phyloP scores from a whole-genome alignment of 345 rosid genomes.

The Excoecaria cochinchinensis region DNA sequence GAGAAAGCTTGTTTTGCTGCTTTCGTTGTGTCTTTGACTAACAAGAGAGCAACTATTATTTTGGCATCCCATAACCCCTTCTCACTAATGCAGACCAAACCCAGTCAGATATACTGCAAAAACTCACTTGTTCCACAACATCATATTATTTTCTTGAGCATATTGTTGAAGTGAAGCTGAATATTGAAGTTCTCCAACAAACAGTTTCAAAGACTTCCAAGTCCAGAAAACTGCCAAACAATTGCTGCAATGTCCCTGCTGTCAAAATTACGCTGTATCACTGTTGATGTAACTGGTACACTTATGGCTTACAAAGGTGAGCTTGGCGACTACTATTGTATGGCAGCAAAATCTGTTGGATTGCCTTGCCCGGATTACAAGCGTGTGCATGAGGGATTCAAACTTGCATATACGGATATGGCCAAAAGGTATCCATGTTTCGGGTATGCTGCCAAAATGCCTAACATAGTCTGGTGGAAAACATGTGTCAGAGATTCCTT shows the following conservation, averaged over 20 bases:
- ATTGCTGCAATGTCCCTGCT: slow-evolving; percentile 53
- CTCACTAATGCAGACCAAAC: slow-evolving; percentile 12
- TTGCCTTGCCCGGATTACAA: slow-evolving; percentile 93
- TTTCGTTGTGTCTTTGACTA: neutral
- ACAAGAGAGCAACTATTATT: neutral
- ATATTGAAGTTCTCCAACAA: neutral
- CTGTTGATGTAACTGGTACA: slow-evolving; percentile 97
- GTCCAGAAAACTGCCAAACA: neutral
- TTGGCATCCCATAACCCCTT: neutral
- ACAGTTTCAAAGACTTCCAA: neutral
- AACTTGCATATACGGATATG: slow-evolving; percentile 86
- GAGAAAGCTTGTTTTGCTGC: neutral
- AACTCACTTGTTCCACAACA: neutral
- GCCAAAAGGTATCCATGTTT: slow-evolving; percentile 88
- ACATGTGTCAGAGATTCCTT: slow-evolving; percentile 83
- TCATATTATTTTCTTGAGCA: neutral
- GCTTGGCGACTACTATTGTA: slow-evolving; percentile 98
- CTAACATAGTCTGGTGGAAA: slow-evolving; percentile 94
- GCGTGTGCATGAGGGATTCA: slow-evolving; percentile 87
- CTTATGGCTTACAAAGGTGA: slow-evolving; percentile 96
- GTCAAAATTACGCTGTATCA: slow-evolving; percentile 72
- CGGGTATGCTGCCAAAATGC: slow-evolving; percentile 77
- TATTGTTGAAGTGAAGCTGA: slow-evolving; percentile 1
- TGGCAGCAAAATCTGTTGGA: slow-evolving; percentile 97
- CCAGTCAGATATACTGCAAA: neutral